phyloP scores from a whole-genome alignment of 1,139 yeast species.

The Blastobotrys capitulatus region DNA sequence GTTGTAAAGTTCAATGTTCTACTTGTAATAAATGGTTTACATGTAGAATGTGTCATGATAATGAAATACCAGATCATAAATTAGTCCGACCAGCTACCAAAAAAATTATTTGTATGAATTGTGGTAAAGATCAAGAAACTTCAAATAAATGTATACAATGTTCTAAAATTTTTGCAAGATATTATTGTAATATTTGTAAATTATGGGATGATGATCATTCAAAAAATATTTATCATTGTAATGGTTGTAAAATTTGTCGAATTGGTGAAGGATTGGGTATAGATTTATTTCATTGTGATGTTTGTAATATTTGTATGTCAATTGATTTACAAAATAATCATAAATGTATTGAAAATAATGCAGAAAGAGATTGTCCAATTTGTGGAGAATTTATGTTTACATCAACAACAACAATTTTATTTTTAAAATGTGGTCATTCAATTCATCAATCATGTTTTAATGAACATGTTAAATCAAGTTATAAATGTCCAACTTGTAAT shows the following conservation, averaged over 20 bases:
- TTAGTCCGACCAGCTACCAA: conserved; percentile 58
- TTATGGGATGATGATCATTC: conserved; percentile 77
- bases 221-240: conserved; percentile 86
- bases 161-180: conserved; percentile 59
- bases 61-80: conserved; percentile 46
- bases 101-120: conserved; percentile 75
- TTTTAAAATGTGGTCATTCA: conserved; percentile 93
- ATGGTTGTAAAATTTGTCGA: conserved; percentile 87
- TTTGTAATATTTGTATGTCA: conserved; percentile 86
- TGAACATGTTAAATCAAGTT: conserved; percentile 71
- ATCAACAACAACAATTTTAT: conserved; percentile 77
- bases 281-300: conserved; percentile 85
- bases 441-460: conserved; percentile 82
- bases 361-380: conserved; percentile 89
- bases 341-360: conserved; percentile 77
- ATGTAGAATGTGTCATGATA: conserved; percentile 86
- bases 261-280: conserved; percentile 82
- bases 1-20: conserved; percentile 79
- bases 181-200: conserved; percentile 72
- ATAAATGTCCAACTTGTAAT: conserved; percentile 88
- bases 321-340: conserved; percentile 74
- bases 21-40: conserved; percentile 69
- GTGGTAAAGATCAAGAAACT: conserved; percentile 71
- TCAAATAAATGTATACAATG: conserved; percentile 65
- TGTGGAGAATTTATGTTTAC: conserved; percentile 90